These are phyloP conservation scores for Russula sp. DNA, from an alignment of 768 basidiomycete species.

Conservation along the genomic window DNA sequence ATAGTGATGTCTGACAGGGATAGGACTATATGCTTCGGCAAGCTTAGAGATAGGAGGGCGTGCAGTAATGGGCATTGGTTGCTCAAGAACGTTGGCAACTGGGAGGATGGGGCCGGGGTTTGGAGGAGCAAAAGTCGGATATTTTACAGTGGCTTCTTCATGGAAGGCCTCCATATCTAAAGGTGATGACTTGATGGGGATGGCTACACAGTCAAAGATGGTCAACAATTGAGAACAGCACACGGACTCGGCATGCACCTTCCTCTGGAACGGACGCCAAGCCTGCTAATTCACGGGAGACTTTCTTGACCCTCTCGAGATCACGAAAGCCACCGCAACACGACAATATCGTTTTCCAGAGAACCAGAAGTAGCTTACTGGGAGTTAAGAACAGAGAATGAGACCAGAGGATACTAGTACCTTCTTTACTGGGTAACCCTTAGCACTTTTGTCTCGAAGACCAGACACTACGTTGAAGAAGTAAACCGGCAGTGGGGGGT, in stretches of 20 bases:
- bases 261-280: conserved; percentile 50
- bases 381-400: conserved; percentile 13
- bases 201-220: conserved; percentile 30
- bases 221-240: neutral
- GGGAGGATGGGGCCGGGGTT: conserved; percentile 34
- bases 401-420: conserved; percentile 32
- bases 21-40: conserved; percentile 86
- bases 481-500: conserved; percentile 90
- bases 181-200: conserved; percentile 82
- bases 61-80: conserved; percentile 22
- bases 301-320: conserved; percentile 69
- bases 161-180: conserved; percentile 86
- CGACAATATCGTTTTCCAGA: conserved; percentile 91
- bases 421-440: conserved; percentile 97
- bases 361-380: conserved; percentile 73
- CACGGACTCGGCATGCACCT: conserved; percentile 28
- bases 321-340: conserved; percentile 93
- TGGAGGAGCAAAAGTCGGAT: conserved; percentile 81
- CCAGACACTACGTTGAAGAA: conserved; percentile 86
- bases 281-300: conserved; percentile 79
- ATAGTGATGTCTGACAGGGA: conserved; percentile 91
- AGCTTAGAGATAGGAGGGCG: conserved; percentile 52
- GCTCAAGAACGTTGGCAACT: conserved; percentile 19
- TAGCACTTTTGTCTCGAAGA: conserved; percentile 86
- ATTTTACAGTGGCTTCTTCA: conserved; percentile 88